Evolutionary conservation across 768 basidiomycete genomes (phyloP).

Genomic region (Cystobasidium ongulense): DNA sequence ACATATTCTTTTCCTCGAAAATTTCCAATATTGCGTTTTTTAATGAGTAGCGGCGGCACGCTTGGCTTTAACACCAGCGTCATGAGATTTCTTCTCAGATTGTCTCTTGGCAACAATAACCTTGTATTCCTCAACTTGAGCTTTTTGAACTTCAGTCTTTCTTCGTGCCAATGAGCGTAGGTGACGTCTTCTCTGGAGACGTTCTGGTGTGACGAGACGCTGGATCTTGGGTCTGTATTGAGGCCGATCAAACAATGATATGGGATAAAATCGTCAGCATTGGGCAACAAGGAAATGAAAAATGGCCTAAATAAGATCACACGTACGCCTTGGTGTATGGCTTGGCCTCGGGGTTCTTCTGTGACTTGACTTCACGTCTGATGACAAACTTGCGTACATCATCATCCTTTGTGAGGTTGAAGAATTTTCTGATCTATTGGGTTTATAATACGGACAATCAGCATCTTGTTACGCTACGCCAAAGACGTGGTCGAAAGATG

Average conservation of each 20-base stretch:
- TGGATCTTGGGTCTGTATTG: conserved; percentile 79
- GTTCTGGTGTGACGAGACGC: conserved; percentile 85
- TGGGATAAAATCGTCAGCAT: background rate
- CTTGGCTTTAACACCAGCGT: conserved; percentile 75
- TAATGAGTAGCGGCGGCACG: conserved; percentile 9
- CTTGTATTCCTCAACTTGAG: conserved; percentile 92
- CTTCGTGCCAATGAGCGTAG: conserved; percentile 77
- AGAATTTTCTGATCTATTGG: conserved; percentile 73
- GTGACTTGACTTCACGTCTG: conserved; percentile 75
- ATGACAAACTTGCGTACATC: conserved; percentile 98
- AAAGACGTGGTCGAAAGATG: background rate
- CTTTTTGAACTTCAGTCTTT: conserved; percentile 82
- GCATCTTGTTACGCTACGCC: background rate
- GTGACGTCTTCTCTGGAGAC: conserved; percentile 93
- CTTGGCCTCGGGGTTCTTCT: conserved; percentile 77
- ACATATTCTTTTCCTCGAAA: too few relatives aligned
- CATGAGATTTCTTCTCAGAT: conserved; percentile 86
- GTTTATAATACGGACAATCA: conserved; percentile 50
- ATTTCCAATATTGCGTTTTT: too few relatives aligned
- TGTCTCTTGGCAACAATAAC: conserved; percentile 75
- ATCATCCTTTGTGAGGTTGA: conserved; percentile 94
- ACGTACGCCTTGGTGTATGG: conserved; percentile 88
- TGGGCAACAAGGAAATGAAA: conserved; percentile 37
- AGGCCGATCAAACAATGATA: background rate
- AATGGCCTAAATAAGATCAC: too few relatives aligned